Evolutionary conservation across 495 filamentous ascomycete genomes (phyloP).

Genomic region (Lasiosphaeria hispida): DNA sequence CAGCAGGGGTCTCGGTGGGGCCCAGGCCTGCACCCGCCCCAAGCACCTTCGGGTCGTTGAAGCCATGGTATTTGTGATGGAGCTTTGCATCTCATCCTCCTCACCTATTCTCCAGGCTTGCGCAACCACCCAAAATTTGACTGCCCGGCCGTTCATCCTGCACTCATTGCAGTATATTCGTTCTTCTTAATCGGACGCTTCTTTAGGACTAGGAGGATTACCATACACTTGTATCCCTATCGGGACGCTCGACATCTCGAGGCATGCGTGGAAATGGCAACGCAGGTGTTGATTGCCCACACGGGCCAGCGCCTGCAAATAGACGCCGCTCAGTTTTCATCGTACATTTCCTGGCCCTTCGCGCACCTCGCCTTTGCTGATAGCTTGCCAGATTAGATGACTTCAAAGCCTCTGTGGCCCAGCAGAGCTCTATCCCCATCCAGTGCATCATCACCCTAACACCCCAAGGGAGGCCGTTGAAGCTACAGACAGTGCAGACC

Average conservation of each 20-base stretch:
- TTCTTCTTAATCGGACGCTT: too few species aligned
- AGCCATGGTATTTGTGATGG: too few species aligned
- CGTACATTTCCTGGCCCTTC: conserved; percentile 49
- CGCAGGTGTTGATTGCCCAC: conserved; percentile 86
- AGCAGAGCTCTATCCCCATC: conserved; percentile 62
- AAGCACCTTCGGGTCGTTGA: too few species aligned
- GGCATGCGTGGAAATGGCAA: conserved; percentile 50
- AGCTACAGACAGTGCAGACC: conserved; percentile 66
- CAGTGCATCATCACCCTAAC: conserved; percentile 80
- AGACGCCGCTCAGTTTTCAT: conserved; percentile 65
- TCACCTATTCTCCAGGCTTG: too few species aligned
- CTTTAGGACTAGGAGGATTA: not conserved
- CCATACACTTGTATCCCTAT: not conserved
- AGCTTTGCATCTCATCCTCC: too few species aligned
- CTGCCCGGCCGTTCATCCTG: too few species aligned
- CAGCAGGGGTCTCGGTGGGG: too few species aligned
- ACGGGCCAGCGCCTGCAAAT: conserved; percentile 77
- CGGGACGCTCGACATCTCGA: conserved; percentile 1
- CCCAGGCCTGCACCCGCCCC: too few species aligned
- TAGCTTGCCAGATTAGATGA: conserved; percentile 45
- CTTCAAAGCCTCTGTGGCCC: conserved; percentile 70
- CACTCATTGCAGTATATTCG: too few species aligned
- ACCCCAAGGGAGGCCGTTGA: conserved; percentile 74
- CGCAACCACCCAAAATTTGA: too few species aligned
- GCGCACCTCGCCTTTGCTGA: conserved; percentile 6